Percentiles rank a stretch among this genome's conserved stretches.
Evolutionary conservation across 208 protist species (phyloP).

Genomic region (Leishmania major): DNA sequence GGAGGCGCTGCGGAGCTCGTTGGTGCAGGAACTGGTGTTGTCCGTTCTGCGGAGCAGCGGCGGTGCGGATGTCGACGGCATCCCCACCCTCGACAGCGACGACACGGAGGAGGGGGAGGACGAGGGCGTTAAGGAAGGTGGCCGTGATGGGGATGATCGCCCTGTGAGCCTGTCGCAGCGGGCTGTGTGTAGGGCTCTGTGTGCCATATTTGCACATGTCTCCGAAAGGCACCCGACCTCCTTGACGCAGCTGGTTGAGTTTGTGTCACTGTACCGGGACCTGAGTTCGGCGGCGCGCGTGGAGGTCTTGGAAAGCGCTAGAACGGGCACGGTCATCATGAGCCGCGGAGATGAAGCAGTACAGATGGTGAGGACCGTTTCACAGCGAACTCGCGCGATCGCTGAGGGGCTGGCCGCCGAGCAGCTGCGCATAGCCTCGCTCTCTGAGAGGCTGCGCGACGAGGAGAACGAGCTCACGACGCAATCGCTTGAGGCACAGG

Average conservation of each 20-base stretch:
- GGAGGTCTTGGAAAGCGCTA: constrained; percentile 26
- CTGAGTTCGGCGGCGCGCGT: constrained; percentile 17
- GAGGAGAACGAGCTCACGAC: constrained; percentile 23
- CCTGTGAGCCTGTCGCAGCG: constrained; percentile 15
- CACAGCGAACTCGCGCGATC: constrained; percentile 38
- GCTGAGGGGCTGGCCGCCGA: constrained; percentile 45
- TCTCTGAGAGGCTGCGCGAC: constrained; percentile 26
- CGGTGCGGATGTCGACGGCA: constrained; percentile 11
- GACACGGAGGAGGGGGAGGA: neutral
- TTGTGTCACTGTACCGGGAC: constrained; percentile 27
- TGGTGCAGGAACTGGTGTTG: constrained; percentile 50
- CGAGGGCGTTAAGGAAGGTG: neutral
- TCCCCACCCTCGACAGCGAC: constrained; percentile 21
- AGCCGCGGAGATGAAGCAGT: constrained; percentile 34
- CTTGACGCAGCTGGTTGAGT: constrained; percentile 26
- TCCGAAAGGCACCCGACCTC: constrained; percentile 28
- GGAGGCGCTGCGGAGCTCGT: constrained; percentile 13
- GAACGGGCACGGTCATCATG: constrained; percentile 29
- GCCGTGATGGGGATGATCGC: constrained; percentile 8
- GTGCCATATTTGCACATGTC: constrained; percentile 21
- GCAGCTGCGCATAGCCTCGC: constrained; percentile 24
- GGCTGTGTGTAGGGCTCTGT: constrained; percentile 24
- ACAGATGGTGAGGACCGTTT: constrained; percentile 46
- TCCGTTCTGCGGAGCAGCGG: constrained; percentile 28
- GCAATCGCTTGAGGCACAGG: constrained; percentile 28